Percentiles rank a stretch among this genome's conserved stretches.
Evolutionary conservation across 2,329 filamentous ascomycete genomes (phyloP).

Genomic region (Fusarium metavorans): DNA sequence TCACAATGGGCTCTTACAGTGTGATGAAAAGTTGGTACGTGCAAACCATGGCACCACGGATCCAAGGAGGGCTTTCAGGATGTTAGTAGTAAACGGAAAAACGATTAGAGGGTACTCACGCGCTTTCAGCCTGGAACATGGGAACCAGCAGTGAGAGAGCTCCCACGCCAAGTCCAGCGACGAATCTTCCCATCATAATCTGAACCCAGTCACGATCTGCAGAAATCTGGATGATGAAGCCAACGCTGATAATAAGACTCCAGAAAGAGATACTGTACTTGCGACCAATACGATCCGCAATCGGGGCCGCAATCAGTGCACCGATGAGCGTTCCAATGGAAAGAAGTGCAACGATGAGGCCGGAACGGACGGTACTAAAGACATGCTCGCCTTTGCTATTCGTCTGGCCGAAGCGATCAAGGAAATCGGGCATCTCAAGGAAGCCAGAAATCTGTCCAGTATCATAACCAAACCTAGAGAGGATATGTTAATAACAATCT

Average conservation of each 20-base stretch:
- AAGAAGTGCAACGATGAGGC: conserved; percentile 69
- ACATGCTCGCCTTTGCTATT: conserved; percentile 52
- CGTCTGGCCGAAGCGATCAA: conserved; percentile 61
- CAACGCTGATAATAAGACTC: conserved; percentile 70
- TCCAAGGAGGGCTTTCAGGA: conserved; percentile 63
- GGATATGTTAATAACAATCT: too few species aligned
- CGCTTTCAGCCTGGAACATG: conserved; percentile 81
- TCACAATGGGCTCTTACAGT: conserved; percentile 1
- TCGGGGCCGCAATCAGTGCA: conserved; percentile 68
- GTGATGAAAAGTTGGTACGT: conserved; percentile 81
- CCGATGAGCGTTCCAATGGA: conserved; percentile 72
- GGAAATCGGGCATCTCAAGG: conserved; percentile 69
- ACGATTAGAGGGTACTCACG: conserved; percentile 38
- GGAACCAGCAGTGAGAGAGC: conserved; percentile 73
- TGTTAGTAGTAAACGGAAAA: background rate
- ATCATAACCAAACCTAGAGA: conserved; percentile 57
- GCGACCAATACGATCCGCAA: conserved; percentile 75
- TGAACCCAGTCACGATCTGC: conserved; percentile 70
- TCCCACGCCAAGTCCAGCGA: conserved; percentile 76
- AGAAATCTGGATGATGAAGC: conserved; percentile 76
- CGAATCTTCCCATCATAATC: conserved; percentile 72
- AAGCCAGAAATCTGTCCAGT: conserved; percentile 69
- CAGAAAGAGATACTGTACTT: conserved; percentile 72
- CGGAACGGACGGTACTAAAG: conserved; percentile 67
- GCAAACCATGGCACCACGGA: conserved; percentile 74